Evolutionary conservation across 2,329 filamentous ascomycete genomes (phyloP), one percentile per base, ranked within the genome.

Genomic region (Pochonia chlamydosporia): DNA sequence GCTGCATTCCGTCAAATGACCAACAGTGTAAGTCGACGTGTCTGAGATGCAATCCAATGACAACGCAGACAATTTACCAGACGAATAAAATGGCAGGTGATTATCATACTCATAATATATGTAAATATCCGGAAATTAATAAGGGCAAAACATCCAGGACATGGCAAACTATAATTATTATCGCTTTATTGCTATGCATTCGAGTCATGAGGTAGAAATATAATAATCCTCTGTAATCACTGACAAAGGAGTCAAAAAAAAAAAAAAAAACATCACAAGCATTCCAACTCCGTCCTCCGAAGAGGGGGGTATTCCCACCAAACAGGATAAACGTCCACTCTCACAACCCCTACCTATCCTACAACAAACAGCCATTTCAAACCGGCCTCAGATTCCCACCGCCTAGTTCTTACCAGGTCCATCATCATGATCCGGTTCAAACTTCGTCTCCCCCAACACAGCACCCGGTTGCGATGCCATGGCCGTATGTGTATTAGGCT

Each of bases 361-460:
- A 36, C 16, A 36, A n/a, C n/a, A n/a, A n/a, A n/a, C 14, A 35
- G 31, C 20, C 9, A 18, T 4, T 3, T 8, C n/a, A 6, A 6
- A 6, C 11, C 11, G 9, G 2, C 16, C 21, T 33, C 40, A 25
- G 25, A 30, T n/a, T 24, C 23, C 23, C 33, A 39, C 3, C 8
- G 5, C 8, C 7, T 48, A 66, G 47, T 53, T 62, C 53, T 64
- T 66, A 16, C 23, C 48, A n/a, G 56, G 46, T 47, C 63, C 58
- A 11, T 60, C 50, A 46, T 81, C 76, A 46, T 81, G 71, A 37
- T 88, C 84, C 2, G 84, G 83, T 23, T 81, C 78, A 58, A 87
- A 87, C 57, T 72, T 85, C 28, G 84, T 88, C 64, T 85, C 84
- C 20, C 84, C 84, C 16, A 88, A 64, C 72, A 86, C 75, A 14